Evolutionary conservation across 352 stramenopile genomes (phyloP), one percentile per base, ranked within the genome.

Genomic region (Pythium dissimile): DNA sequence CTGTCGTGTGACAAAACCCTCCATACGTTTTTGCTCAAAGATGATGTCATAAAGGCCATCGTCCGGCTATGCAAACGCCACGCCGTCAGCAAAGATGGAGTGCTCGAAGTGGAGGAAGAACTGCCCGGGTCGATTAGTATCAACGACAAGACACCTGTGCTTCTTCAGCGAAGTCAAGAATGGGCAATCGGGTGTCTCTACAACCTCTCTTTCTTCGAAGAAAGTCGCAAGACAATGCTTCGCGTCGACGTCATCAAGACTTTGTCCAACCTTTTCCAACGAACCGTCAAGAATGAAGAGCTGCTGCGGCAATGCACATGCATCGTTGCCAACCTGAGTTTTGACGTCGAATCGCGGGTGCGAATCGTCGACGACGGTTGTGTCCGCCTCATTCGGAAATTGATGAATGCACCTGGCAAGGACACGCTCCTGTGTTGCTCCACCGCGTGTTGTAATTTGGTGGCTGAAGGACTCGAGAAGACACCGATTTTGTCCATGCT

Each of bases 361-460:
- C 75, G 73, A 4, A 87, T 94, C 43, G 67, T 92, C 23, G 74
- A 84, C 0, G 82, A 92, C 32, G 64, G 80, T 24, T 69, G 72
- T n/a, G 73, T 93, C 12, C 76, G 76, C 0, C 48, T 92, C 8
- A 50, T 91, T 16, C 79, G 80, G 24, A 84, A 85, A 18, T 71
- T 93, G 48, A 88, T 90, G 75, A 80, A 67, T 39, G 59, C 66
- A 11, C 74, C 67, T 3, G 76, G 60, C 42, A 83, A 83, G 21
- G 84, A 92, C 28, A 80, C 79, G 15, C 57, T 90, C 23, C 70
- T 86, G 13, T 86, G 80, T 58, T 92, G 81, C 53, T 72, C 84
- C 4, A 89, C 72, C 0, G 80, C 84, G 21, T 89, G 77, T 47
- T 94, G 82, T 58, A 94, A 94, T 50, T 55, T 94, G 11, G 84